phyloP scores from a whole-genome alignment of 1,139 yeast species.

The Eremothecium cymbalariae region DNA sequence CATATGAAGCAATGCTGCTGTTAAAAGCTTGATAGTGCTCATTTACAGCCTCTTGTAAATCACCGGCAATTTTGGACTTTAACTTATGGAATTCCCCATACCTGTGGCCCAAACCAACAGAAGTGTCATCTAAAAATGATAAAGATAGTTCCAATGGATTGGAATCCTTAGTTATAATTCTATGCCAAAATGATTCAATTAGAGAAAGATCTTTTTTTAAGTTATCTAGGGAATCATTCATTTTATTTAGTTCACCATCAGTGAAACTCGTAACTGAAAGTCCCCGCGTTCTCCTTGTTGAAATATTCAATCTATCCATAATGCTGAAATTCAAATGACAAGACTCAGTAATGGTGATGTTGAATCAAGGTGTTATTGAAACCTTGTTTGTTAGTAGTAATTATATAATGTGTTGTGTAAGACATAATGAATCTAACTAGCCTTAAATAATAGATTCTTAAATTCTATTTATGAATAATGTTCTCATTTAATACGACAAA shows the following conservation, averaged over 20 bases:
- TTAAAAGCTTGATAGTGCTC: slow-evolving; percentile 82
- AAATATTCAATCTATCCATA: neutral
- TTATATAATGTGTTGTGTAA: no score
- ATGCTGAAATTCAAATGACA: no score
- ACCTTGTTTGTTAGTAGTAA: no score
- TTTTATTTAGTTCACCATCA: slow-evolving; percentile 24
- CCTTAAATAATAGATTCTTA: no score
- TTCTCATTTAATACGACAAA: no score
- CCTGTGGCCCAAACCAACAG: slow-evolving; percentile 79
- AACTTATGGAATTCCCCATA: slow-evolving; percentile 49
- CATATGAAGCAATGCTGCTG: slow-evolving; percentile 70
- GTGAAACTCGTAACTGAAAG: slow-evolving; percentile 26
- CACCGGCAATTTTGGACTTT: slow-evolving; percentile 46
- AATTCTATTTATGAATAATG: no score
- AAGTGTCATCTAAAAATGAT: slow-evolving; percentile 71
- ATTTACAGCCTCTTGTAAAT: slow-evolving; percentile 64
- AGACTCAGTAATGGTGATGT: no score
- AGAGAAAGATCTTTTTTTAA: slow-evolving; percentile 23
- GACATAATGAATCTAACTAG: no score
- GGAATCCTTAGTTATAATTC: slow-evolving; percentile 39
- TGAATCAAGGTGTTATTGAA: no score
- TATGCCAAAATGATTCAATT: slow-evolving; percentile 34
- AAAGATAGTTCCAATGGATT: slow-evolving; percentile 82
- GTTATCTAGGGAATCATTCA: slow-evolving; percentile 26
- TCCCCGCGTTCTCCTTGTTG: slow-evolving; percentile 23